Evolutionary conservation across 1,284 basidiomycete genomes (phyloP), one percentile per base, ranked within the genome.

Genomic region (Ustilago lituana): DNA sequence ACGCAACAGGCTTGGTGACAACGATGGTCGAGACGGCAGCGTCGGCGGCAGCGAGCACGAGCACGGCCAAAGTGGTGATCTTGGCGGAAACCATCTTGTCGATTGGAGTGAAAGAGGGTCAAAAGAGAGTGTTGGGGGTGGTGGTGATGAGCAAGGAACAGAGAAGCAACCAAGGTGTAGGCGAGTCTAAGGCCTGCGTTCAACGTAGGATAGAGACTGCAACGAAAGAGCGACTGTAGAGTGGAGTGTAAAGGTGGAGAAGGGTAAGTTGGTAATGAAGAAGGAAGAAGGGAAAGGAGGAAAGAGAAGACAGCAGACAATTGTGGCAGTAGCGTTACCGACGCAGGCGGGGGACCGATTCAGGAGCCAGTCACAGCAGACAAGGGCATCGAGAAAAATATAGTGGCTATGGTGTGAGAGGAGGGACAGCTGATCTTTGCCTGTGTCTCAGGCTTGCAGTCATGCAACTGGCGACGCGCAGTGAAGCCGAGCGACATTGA

Each of bases 1-100:
- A 75, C 69, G 66, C 60, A 44, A 77, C 73, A 22, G 74, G 74
- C 35, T 52, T 60, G 51, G 74, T 77, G 62, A 75, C 44, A 27
- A 73, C 65, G 36, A 74, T 44, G 39, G 71, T 72, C 10, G 74
- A 68, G 20, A 74, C 61, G 12, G 51, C 64, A 23, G 59, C 44
- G 32, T 70, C 72, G 32, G 56, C 68, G 32, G 59, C 53, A 31
- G 59, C 52, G 39, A 74, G 65, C 20, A 33, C 61, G 22, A 74
- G 50, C 39, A 63, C 49, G 23, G 56, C 63, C n/a, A 73, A 50
- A 37, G 68, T 49, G 31, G 68, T 37, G 46, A 71, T 40, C 41
- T 66, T 67, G 26, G 51, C 39, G 20, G 54, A 43, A 37, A 67
- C 51, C 68, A 71, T 71, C 41, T 17, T 69, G 54, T 36, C 2